These are phyloP conservation scores for Aspergillus olivimuriae DNA, from an alignment of 495 filamentous ascomycete genomes.

Conservation along the genomic window DNA sequence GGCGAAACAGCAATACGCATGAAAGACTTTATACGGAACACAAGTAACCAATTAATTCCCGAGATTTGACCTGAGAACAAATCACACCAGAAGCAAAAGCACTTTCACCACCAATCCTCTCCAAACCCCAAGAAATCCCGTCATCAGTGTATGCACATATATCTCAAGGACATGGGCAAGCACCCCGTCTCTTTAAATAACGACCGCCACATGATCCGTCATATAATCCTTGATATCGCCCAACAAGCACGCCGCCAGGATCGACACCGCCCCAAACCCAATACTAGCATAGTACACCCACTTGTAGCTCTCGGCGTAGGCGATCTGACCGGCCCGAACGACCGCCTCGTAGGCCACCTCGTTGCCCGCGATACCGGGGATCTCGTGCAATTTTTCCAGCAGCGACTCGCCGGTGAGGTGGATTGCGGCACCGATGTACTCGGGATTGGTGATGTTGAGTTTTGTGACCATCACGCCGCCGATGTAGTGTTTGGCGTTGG, in stretches of 20 bases:
- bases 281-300: slow-evolving; percentile 65
- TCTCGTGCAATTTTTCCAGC: slow-evolving; percentile 41
- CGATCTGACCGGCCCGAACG: slow-evolving; percentile 54
- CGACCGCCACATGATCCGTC: slow-evolving; percentile 63
- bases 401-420: slow-evolving; percentile 51
- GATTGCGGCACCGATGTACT: slow-evolving; percentile 41
- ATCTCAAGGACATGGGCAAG: background rate
- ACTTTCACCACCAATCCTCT: too few species aligned
- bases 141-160: too few species aligned
- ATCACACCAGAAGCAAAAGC: too few species aligned
- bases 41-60: too few species aligned
- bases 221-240: slow-evolving; percentile 60
- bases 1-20: too few species aligned
- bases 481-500: slow-evolving; percentile 45
- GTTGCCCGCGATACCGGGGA: slow-evolving; percentile 53
- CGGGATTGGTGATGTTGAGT: slow-evolving; percentile 46
- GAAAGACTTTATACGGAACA: too few species aligned
- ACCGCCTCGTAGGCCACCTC: slow-evolving; percentile 49
- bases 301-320: slow-evolving; percentile 58
- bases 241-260: slow-evolving; percentile 57
- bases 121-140: too few species aligned
- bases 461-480: slow-evolving; percentile 45
- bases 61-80: too few species aligned
- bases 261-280: slow-evolving; percentile 58
- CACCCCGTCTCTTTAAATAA: slow-evolving; percentile 34